Evolutionary conservation across 352 stramenopile genomes (phyloP).

Genomic region (Labyrinthula sp.): DNA sequence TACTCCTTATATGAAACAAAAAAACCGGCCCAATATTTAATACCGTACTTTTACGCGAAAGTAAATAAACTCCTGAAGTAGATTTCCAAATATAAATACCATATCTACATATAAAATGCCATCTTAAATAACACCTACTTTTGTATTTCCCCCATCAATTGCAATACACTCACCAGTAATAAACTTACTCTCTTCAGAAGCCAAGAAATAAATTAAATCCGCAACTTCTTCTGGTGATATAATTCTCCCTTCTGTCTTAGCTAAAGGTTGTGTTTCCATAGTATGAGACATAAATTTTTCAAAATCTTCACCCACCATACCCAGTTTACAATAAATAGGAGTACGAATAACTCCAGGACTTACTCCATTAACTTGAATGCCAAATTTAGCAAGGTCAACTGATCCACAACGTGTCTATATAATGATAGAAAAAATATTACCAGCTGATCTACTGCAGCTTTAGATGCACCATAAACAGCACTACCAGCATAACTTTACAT

Average conservation of each 20-base stretch:
- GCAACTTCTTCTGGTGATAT: conserved; percentile 37
- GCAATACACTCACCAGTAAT: conserved; percentile 21
- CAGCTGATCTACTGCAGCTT: conserved; percentile 33
- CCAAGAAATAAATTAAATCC: conserved; percentile 30
- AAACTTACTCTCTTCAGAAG: conserved; percentile 34
- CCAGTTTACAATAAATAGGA: conserved; percentile 37
- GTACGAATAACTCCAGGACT: conserved; percentile 42
- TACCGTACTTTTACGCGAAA: no score
- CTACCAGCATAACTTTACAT: conserved; percentile 19
- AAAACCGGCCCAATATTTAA: no score
- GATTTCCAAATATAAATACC: no score
- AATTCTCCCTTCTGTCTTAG: no score
- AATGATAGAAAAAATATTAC: no score
- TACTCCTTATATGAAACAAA: no score
- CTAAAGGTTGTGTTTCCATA: conserved; percentile 38
- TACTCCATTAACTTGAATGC: conserved; percentile 39
- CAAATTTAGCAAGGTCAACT: conserved; percentile 38
- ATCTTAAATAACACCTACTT: conserved; percentile 23
- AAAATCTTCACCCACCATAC: conserved; percentile 37
- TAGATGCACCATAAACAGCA: conserved; percentile 16
- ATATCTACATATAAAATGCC: no score
- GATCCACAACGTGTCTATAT: conserved; percentile 39
- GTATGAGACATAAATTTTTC: conserved; percentile 36
- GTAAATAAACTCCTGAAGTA: no score
- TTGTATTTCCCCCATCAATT: conserved; percentile 19